Base-by-base conservation (phyloP, 1,139 yeast genomes). In the Suhomyces guaymorum region DNA sequence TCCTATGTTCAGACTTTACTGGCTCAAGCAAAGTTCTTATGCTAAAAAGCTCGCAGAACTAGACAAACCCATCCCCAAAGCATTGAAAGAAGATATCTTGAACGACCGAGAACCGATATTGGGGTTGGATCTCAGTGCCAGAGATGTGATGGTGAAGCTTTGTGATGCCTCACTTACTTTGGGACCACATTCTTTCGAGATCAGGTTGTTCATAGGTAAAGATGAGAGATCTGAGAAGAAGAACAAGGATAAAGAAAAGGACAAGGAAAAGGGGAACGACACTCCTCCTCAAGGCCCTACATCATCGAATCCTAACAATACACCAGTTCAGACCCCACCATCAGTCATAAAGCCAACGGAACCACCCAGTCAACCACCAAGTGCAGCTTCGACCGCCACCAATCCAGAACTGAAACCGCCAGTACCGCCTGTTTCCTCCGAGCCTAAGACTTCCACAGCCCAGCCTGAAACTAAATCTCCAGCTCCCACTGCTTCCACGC, bases 61-160 rank as follows among this genome's bases (percentile, higher is more conserved):
- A 42, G 66, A 63, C 35, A 59, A 55, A 31, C 50, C 59, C 22
- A 42, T 55, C n/a, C 58, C 63, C 5, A 58, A 54, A 32, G 41
- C 49, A 11, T 46, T 49, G 14, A 52, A 54, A 25, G 59, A 51
- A 25, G 68, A 55, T 21, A 55, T 43, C 30, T 47, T 46, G 29
- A 42, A 45, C 15, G 61, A 61, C 23, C 43, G 73, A 24, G 56
- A 58, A 10, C 71, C 82, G 23, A 66, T 75, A 24, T 58, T 72
- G 31, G 66, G 71, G 5, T 51, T 61, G 24, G 73, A 73, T 10
- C 70, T 69, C 7, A 78, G 78, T 55, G 83, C 83, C 22, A 69
- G 95, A 47, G 97, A 92, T 47, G 82, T 82, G 35, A 89, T 90
- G 96, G 85, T 88, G 39, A 88, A 88, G 54, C 63, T 92, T 39